phyloP scores from a whole-genome alignment of 495 filamentous ascomycete species.

The Hyphodiscus hymeniophilus region DNA sequence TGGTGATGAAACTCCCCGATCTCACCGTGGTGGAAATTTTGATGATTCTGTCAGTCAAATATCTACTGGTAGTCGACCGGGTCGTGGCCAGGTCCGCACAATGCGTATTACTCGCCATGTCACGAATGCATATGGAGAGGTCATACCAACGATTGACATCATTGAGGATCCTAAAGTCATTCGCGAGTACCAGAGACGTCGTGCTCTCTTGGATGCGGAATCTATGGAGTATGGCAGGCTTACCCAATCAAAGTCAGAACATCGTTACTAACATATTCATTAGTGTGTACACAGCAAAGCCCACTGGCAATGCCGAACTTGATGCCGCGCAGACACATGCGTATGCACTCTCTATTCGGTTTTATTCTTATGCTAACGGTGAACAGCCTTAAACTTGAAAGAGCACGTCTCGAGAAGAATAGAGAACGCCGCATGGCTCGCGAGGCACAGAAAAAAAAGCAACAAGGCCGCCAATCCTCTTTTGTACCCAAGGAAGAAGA shows the following conservation, averaged over 20 bases:
- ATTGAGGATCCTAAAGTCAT: conserved; percentile 30
- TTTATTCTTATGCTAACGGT: conserved; percentile 3
- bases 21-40: conserved; percentile 28
- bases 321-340: conserved; percentile 53
- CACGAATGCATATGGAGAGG: conserved; percentile 50
- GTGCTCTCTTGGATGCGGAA: conserved; percentile 49
- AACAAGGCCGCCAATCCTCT: conserved; percentile 43
- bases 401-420: conserved; percentile 78
- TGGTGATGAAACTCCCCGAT: conserved; percentile 12
- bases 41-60: conserved; percentile 85
- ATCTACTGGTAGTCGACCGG: conserved; percentile 61
- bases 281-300: conserved; percentile 42
- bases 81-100: no score
- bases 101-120: conserved; percentile 67
- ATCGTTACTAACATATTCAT: conserved; percentile 18
- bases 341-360: conserved; percentile 28
- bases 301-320: conserved; percentile 58
- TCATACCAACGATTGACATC: conserved; percentile 27
- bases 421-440: conserved; percentile 84
- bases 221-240: conserved; percentile 45
- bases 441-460: conserved; percentile 88
- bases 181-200: conserved; percentile 43
- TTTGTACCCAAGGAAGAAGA: conserved; percentile 30
- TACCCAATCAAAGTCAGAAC: no score
- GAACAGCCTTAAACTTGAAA: conserved; percentile 62